phyloP scores from a whole-genome alignment of 345 rosid species.

The Capsella bursapastoris region DNA sequence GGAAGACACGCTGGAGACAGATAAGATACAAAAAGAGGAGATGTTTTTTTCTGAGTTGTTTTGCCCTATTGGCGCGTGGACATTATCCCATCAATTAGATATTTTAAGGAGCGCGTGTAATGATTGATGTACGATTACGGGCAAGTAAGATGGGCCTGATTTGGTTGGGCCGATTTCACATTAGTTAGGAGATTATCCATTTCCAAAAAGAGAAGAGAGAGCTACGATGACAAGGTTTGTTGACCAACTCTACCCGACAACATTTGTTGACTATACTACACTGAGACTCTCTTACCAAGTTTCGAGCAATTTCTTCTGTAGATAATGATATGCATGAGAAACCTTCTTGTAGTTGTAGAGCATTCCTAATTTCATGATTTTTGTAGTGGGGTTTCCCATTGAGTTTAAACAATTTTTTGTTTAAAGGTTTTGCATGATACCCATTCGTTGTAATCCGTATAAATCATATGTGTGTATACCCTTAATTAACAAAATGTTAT shows the following conservation, averaged over 20 bases:
- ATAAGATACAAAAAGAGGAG: background rate
- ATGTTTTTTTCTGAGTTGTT: constrained; percentile 24
- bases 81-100: background rate
- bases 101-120: background rate
- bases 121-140: background rate
- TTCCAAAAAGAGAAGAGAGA: background rate
- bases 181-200: background rate
- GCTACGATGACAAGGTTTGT: constrained; percentile 7
- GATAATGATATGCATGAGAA: no score
- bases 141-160: constrained; percentile 16
- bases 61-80: constrained; percentile 23
- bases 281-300: no score
- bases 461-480: no score
- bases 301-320: no score
- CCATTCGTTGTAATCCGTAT: background rate
- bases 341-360: no score
- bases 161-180: constrained; percentile 12
- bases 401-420: background rate
- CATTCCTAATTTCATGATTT: no score
- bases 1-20: constrained; percentile 40
- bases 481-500: background rate
- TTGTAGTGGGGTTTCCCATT: background rate
- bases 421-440: background rate
- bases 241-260: background rate
- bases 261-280: no score